Conservation (phyloP, 768 basidiomycete genomes). For the Russula sp. region DNA sequence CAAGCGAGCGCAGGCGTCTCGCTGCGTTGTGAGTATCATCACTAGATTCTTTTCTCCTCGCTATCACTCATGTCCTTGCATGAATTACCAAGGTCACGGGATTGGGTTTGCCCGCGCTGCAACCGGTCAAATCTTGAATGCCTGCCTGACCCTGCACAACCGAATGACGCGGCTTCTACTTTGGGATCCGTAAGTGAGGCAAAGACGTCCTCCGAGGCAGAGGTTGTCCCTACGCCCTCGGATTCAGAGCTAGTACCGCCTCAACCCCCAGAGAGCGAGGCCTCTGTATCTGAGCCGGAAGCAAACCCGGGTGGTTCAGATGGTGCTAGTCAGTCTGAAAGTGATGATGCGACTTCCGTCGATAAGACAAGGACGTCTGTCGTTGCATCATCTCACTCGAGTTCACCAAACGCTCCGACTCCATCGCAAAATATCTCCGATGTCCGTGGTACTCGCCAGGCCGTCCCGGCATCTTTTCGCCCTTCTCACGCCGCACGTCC, state of each 20-base stretch:
- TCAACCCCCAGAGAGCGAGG: slow-evolving; percentile 4
- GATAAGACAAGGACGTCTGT: not conserved
- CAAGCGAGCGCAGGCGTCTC: slow-evolving; percentile 70
- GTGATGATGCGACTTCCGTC: not conserved
- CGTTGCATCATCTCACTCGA: not conserved
- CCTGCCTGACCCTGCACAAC: slow-evolving; percentile 59
- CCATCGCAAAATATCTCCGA: not conserved
- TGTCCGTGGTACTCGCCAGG: slow-evolving; percentile 6
- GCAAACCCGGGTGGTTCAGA: not conserved
- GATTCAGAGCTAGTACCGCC: slow-evolving; percentile 5
- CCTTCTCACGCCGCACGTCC: slow-evolving; percentile 37
- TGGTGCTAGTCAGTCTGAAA: not conserved
- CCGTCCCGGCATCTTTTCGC: slow-evolving; percentile 2
- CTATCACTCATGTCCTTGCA: not conserved
- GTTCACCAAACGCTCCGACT: not conserved
- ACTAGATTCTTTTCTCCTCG: not conserved
- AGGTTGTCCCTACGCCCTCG: slow-evolving; percentile 7
- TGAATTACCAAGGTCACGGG: slow-evolving; percentile 55
- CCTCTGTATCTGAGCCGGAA: not conserved
- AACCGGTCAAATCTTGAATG: slow-evolving; percentile 61
- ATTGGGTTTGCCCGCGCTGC: slow-evolving; percentile 79
- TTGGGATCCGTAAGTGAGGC: slow-evolving; percentile 2
- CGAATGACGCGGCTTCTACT: not conserved
- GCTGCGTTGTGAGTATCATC: slow-evolving; percentile 60
- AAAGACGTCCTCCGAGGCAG: not conserved